Base-by-base conservation (phyloP, 2,329 filamentous ascomycete species). In the Neofusicoccum ribis region DNA sequence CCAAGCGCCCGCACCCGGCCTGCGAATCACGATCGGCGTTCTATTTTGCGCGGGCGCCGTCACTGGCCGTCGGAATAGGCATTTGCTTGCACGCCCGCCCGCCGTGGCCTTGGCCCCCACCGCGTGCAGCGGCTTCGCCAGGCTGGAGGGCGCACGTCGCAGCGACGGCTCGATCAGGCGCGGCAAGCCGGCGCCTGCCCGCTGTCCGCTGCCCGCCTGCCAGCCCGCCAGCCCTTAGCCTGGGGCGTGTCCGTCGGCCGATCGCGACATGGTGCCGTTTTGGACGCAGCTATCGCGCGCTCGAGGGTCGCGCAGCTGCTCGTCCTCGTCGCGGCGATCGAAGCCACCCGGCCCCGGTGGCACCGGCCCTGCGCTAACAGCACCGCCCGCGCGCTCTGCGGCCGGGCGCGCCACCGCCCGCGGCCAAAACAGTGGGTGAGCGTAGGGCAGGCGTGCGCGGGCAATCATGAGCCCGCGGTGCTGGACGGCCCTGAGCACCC, bases 201-300 rank as follows among this genome's bases (percentile, higher is more conserved):
- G 27, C 6, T 31, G 27, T 5, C 27, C 5, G 27, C 5, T 31
- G 27, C 27, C 27, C 5, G 27, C 5, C 27, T 31, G 27, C 27
- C 27, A 7, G 27, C 5, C 27, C 3, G 27, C n/a, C 17, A 59
- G 36, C 41, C 31, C 50, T 39, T 27, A 60, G 63, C 46, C 61
- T n/a, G 31, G 54, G 37, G 47, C 41, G 11, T 36, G 36, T 46
- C 23, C 49, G 41, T 65, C 63, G 52, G 52, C 52, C 63, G 63
- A 60, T 63, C 63, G 63, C 63, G 60, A 39, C 52, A 65, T 60
- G 63, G 27, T 52, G 63, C 63, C 63, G 44, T 58, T 64, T 64
- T 64, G 51, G 62, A 63, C 27, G 59, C 49, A 14, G 39, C 41
- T 41, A 15, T 39, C 9, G 20, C 31, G 34, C 36, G 17, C 41